These are phyloP conservation scores for Kurtzmaniella fragi DNA, from an alignment of 805 yeast genomes.

Conservation along the genomic window DNA sequence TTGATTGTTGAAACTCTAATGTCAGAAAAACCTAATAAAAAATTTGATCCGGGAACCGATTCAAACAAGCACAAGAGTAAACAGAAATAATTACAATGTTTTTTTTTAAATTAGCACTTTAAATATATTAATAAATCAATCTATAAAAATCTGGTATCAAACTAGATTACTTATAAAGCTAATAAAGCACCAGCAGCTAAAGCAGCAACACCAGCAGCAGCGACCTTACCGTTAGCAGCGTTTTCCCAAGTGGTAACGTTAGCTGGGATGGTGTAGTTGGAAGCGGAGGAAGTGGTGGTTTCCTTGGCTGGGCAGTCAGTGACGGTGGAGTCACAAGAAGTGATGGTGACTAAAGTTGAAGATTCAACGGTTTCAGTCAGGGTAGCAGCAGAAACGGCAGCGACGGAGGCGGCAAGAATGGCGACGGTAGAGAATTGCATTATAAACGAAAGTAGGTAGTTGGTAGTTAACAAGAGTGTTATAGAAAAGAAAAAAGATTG, in stretches of 20 bases:
- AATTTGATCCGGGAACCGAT: too few relatives aligned
- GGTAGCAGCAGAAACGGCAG: constrained; percentile 22
- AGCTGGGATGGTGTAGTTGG: constrained; percentile 19
- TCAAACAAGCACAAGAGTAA: too few relatives aligned
- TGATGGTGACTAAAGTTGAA: constrained; percentile 43
- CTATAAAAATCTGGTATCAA: constrained; percentile 2
- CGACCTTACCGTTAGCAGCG: constrained; percentile 27
- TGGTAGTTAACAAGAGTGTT: constrained; percentile 13
- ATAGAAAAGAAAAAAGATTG: constrained; percentile 11
- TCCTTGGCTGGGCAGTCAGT: constrained; percentile 43
- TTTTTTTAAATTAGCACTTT: too few relatives aligned
- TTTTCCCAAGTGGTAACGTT: constrained; percentile 34
- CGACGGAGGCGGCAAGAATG: constrained; percentile 30
- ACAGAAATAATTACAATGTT: too few relatives aligned
- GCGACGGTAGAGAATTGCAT: constrained; percentile 41
- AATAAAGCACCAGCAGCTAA: constrained; percentile 50
- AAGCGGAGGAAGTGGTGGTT: constrained; percentile 9
- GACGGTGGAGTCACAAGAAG: constrained; percentile 40
- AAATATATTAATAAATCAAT: too few relatives aligned
- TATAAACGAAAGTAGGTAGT: constrained; percentile 32
- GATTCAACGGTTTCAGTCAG: constrained; percentile 29
- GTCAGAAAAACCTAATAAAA: too few relatives aligned
- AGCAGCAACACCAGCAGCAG: constrained; percentile 43
- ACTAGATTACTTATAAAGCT: constrained; percentile 45
- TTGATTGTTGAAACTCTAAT: too few relatives aligned